Evolutionary conservation across 2,329 filamentous ascomycete species (phyloP).

Genomic region (Cordyceps cateniannulata): DNA sequence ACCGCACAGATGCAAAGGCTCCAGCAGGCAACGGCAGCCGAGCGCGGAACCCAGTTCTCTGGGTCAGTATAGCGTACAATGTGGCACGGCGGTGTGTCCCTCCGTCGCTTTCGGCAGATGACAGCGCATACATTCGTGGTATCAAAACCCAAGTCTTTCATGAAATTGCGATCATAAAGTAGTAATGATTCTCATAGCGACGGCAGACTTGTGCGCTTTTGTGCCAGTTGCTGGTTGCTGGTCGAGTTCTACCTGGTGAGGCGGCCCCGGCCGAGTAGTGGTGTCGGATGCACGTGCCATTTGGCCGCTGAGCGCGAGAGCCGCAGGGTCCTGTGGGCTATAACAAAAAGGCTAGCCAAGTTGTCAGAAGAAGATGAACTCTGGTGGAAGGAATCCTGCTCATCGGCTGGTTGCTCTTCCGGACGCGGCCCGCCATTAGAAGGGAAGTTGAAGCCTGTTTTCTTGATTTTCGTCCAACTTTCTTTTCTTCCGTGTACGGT

Average conservation of each 20-base stretch:
- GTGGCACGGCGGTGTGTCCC: background rate
- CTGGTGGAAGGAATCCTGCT: too few relatives aligned
- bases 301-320: background rate
- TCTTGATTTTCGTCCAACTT: background rate
- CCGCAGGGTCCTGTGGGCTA: background rate
- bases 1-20: background rate
- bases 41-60: background rate
- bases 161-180: background rate
- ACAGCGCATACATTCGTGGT: background rate
- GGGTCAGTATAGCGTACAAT: background rate
- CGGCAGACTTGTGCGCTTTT: background rate
- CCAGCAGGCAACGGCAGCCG: background rate
- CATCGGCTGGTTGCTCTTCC: too few relatives aligned
- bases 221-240: background rate
- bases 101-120: background rate
- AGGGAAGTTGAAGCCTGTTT: background rate
- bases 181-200: background rate
- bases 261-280: background rate
- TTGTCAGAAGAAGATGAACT: background rate
- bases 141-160: too few relatives aligned
- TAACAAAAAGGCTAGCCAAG: background rate
- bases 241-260: background rate
- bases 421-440: background rate
- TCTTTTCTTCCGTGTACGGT: background rate
- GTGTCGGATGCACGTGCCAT: background rate